phyloP scores from a whole-genome alignment of 2,329 filamentous ascomycete species.

The Exophiala lecanii-corni region DNA sequence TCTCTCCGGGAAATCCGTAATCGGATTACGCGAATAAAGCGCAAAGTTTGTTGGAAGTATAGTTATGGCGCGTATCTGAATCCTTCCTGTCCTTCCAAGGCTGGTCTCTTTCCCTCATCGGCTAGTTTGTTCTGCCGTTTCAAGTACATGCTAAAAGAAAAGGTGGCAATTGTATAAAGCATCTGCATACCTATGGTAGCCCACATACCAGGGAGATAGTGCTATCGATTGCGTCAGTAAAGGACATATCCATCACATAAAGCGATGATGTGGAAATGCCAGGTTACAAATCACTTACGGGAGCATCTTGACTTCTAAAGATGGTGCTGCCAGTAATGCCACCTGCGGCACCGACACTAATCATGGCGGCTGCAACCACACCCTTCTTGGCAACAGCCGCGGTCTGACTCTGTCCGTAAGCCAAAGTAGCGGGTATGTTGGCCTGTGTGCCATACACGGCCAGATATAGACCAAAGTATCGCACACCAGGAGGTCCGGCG shows the following conservation, averaged over 20 bases:
- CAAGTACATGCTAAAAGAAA: slow-evolving; percentile 16
- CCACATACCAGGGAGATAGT: slow-evolving; percentile 23
- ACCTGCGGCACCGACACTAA: slow-evolving; percentile 12
- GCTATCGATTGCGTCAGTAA: slow-evolving; percentile 1
- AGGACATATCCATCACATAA: too few species aligned
- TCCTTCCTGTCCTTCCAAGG: slow-evolving; percentile 15
- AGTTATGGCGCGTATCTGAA: slow-evolving; percentile 21
- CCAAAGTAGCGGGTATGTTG: slow-evolving; percentile 6
- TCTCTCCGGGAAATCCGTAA: too few species aligned
- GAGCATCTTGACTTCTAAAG: slow-evolving; percentile 50
- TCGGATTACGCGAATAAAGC: too few species aligned
- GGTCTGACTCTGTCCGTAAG: slow-evolving; percentile 15
- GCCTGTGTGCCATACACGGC: slow-evolving; percentile 55
- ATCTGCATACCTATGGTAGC: slow-evolving; percentile 18
- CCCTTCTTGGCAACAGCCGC: slow-evolving; percentile 10
- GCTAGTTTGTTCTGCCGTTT: slow-evolving; percentile 19
- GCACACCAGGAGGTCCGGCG: not conserved
- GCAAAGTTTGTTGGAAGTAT: too few species aligned
- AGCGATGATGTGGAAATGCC: too few species aligned
- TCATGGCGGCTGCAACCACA: slow-evolving; percentile 15
- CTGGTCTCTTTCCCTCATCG: slow-evolving; percentile 17
- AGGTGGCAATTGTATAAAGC: slow-evolving; percentile 9
- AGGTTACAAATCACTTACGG: slow-evolving; percentile 13
- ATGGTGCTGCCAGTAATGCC: slow-evolving; percentile 38
- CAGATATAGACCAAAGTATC: slow-evolving; percentile 5